phyloP scores from a whole-genome alignment of 768 basidiomycete species.

The Amanita fuliginea region DNA sequence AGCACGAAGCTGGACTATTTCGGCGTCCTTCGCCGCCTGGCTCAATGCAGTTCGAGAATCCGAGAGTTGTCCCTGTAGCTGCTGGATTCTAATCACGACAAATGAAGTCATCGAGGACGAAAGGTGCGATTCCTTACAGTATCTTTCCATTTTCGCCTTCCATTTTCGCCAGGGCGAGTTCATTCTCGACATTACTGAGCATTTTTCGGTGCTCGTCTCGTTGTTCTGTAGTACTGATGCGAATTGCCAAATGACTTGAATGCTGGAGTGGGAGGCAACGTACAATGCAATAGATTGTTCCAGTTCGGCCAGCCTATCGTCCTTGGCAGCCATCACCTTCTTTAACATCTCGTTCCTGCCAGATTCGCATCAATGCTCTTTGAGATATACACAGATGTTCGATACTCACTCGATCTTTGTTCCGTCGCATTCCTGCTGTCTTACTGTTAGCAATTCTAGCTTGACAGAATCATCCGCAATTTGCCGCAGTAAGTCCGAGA shows the following conservation, averaged over 20 bases:
- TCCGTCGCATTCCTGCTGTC: neutral
- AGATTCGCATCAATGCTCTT: neutral
- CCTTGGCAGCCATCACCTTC: neutral
- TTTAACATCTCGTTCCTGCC: neutral
- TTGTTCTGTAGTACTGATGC: neutral
- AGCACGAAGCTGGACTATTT: neutral
- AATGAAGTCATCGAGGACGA: neutral
- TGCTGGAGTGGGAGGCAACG: neutral
- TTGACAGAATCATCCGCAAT: neutral
- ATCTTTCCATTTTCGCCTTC: neutral
- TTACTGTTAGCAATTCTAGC: neutral
- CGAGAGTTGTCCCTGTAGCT: neutral
- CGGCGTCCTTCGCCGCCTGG: neutral
- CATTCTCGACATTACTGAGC: neutral
- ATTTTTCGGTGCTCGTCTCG: neutral
- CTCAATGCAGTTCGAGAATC: neutral
- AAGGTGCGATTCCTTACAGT: neutral
- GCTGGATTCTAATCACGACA: neutral
- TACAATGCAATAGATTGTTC: neutral
- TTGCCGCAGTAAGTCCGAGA: conserved; percentile 2
- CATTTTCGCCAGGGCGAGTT: neutral
- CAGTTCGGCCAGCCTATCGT: neutral
- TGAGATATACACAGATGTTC: too few species aligned
- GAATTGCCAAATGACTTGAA: neutral
- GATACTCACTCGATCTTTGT: neutral